Base-by-base conservation (phyloP, 441 rosid species). In the Croton setiger region DNA sequence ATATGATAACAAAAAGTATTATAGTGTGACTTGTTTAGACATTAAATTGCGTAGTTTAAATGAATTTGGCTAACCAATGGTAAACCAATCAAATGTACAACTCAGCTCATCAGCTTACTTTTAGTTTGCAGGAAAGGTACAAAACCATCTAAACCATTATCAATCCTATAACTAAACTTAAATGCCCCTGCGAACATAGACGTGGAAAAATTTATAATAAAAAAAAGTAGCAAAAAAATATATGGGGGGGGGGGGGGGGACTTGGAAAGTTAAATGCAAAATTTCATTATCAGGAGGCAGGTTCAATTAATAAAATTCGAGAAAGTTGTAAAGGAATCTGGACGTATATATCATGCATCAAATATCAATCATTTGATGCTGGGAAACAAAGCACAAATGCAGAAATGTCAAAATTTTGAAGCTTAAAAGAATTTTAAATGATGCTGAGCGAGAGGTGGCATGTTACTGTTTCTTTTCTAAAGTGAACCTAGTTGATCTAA, bases 101-200 rank as follows among this genome's bases (percentile, higher is more conserved):
- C 41, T 45, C 55, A 68, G 2, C 18, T 27, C 31, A 27, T 27
- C 4, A 7, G 10, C 4, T 9, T 47, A 43, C n/a, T 36, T 18
- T 47, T 44, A 56, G 13, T 63, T 17, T 12, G 47, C 36, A 70
- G 53, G 8, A 35, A 31, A 2, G 41, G 52, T 51, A 31, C 51
- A 37, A 44, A 21, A 60, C 43, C 41, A 27, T 36, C 10, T 37
- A 37, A 69, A 69, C 23, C 21, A 21, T 43, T 62, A 58, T 49
- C 72, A 49, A 58, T 13, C 9, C 9, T 20, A 48, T 60, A 6
- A 36, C 23, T 60, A 17, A 61, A 51, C 54, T 45, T 39, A 43
- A 49, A 13, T 63, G 15, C 55, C 11, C 3, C n/a, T 0, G 9
- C 23, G 51, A 43, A 31, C 12, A 31, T 33, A n/a, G 4, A 27